Percentiles rank a stretch among this genome's conserved stretches.
These are phyloP conservation scores for Leptodontidium sp. DNA, from an alignment of 2,329 filamentous ascomycete genomes.

Conservation along the genomic window DNA sequence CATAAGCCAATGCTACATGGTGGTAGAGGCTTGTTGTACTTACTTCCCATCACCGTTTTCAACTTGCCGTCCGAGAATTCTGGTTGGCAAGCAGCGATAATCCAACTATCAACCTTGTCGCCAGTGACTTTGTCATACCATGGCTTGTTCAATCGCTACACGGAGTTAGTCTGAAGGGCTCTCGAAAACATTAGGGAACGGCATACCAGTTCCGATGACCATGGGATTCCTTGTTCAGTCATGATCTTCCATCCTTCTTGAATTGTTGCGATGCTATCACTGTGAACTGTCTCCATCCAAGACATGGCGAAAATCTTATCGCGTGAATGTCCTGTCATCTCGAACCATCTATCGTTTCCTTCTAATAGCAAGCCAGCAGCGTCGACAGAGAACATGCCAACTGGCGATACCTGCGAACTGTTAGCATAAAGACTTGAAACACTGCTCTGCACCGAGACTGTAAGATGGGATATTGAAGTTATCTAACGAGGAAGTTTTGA, in stretches of 20 bases:
- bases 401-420: constrained; percentile 18
- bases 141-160: constrained; percentile 62
- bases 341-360: constrained; percentile 80
- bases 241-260: constrained; percentile 68
- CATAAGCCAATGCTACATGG: constrained; percentile 63
- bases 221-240: constrained; percentile 66
- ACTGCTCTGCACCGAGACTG: background rate
- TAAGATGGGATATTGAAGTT: background rate
- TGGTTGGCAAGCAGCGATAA: constrained; percentile 74
- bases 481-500: background rate
- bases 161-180: background rate
- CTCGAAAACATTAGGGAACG: too few relatives aligned
- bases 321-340: constrained; percentile 72
- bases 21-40: background rate
- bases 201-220: constrained; percentile 68
- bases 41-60: constrained; percentile 73
- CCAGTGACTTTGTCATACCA: constrained; percentile 66
- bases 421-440: background rate
- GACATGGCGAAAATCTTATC: constrained; percentile 64
- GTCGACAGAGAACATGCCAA: constrained; percentile 76
- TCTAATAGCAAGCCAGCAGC: constrained; percentile 74
- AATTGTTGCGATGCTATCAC: constrained; percentile 66
- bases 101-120: constrained; percentile 72
- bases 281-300: constrained; percentile 75
- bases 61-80: constrained; percentile 72